Base-by-base conservation (phyloP, 2,329 filamentous ascomycete genomes). In the Beauveria sp. region DNA sequence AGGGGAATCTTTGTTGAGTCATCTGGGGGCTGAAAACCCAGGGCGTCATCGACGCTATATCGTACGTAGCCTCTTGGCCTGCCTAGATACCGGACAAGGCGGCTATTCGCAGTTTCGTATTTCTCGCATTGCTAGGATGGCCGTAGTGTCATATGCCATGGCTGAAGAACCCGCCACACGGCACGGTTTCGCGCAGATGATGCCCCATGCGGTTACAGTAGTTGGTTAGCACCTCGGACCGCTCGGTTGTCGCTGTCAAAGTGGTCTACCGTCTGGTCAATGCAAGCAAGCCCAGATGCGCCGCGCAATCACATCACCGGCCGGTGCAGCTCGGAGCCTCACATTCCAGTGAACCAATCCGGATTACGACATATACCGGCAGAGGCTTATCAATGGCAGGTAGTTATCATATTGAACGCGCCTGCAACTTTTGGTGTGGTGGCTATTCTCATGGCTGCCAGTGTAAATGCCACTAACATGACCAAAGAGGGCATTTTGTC, bases 21-120 rank as follows among this genome's bases (percentile, higher is more conserved):
- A 50, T 58, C 28, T 58, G 55, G 55, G 55, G 45, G 47, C 54
- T 49, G 55, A 40, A 58, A 58, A n/a, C 8, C 16, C 9, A 28
- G 45, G 45, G 54, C 43, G 43, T 28, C 43, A 57, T 57, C 54
- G 54, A 30, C 34, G 20, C 20, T 42, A 16, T 2, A 50, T 50
- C 30, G 34, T 14, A 22, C 20, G 20, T 22, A 28, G 34, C n/a
- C 18, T 40, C 30, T 58, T 6, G 9, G 40, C n/a, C 22, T 9
- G 18, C 9, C 5, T 38, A 7, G 10, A 24, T 28, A n/a, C 14
- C 8, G 16, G 20, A 5, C 2, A 45, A 9, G 22, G 55, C 14
- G 30, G 38, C 22, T 45, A 38, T 20, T 22, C 12, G 30, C 3
- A 45, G 34, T 22, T 30, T 58, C 56, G 56, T 58, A 58, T 58